These are phyloP conservation scores for Coniochaeta hoffmannii DNA, from an alignment of 2,329 filamentous ascomycete species.

Conservation along the genomic window DNA sequence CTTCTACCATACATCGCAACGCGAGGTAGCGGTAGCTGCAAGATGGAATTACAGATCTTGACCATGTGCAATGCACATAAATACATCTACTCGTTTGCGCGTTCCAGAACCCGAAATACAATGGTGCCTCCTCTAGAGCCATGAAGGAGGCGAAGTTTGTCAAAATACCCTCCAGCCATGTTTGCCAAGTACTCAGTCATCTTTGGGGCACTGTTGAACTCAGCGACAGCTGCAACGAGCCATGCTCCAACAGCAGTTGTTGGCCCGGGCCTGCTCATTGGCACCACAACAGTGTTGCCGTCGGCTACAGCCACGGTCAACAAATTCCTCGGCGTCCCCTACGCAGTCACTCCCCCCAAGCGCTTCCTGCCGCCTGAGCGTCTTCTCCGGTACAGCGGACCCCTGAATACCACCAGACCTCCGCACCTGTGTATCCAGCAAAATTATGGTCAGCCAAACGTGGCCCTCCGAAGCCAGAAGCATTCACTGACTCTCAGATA, in stretches of 20 bases:
- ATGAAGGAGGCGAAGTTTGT: neutral
- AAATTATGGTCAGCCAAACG: neutral
- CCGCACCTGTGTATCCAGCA: neutral
- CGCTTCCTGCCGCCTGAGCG: neutral
- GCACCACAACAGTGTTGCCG: neutral
- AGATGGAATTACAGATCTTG: neutral
- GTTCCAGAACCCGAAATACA: neutral
- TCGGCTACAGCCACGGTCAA: slow-evolving; percentile 1
- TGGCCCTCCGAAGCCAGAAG: neutral
- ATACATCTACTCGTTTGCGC: neutral
- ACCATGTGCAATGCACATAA: neutral
- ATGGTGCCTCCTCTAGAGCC: neutral
- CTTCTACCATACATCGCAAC: neutral
- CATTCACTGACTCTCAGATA: neutral
- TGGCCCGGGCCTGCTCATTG: neutral
- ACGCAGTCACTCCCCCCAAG: neutral
- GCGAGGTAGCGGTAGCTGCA: neutral
- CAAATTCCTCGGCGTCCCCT: slow-evolving; percentile 2
- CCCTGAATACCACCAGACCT: neutral
- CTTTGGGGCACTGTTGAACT: neutral
- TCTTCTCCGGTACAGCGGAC: neutral
- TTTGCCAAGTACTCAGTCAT: neutral
- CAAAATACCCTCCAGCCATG: neutral
- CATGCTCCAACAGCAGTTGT: slow-evolving; percentile 2
- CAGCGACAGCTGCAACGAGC: neutral